Base-by-base conservation (phyloP, 108 stramenopile genomes). In the Cylindrotheca closterium region DNA sequence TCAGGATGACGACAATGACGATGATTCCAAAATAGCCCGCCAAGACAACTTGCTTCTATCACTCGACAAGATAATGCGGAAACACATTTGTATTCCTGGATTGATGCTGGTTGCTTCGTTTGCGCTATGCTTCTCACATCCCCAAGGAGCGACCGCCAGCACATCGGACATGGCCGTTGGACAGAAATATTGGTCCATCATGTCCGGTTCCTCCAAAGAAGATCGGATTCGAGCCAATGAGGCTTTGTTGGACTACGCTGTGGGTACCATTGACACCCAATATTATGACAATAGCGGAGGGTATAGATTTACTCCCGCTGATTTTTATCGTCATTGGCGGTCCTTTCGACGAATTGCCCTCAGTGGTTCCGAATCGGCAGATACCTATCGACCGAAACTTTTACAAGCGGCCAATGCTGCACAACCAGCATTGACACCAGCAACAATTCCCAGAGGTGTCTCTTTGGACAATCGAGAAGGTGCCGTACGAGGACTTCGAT, bases 201-300 rank as follows among this genome's bases (percentile, higher is more conserved):
- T 74, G 65, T 21, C 27, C 62, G 45, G 46, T 25, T 63, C 47
- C 21, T 28, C 48, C 24, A 30, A 26, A 3, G 29, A 67, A 22
- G 19, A 30, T 23, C 26, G 28, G 27, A 51, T 33, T 50, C 19
- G 23, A 30, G 80, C 82, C 47, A 91, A 91, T 63, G 80, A 80
- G 66, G 79, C 54, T n/a, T 72, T 91, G 22, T 53, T 91, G 7
- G 90, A 91, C 65, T 70, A 83, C 69, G 86, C 85, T 5, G 83
- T 91, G 1, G 85, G 86, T 2, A 91, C 85, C 25, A 80, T 89
- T 53, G 80, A 79, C 49, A 87, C 83, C 8, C 87, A 87, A 83
- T 92, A 81, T 55, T 92, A 88, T 58, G 91, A 92, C 56, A 73
- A 83, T 56, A 76, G 84, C 17, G 91, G 91, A 12, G 91, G 91